phyloP scores from a whole-genome alignment of 495 filamentous ascomycete species.

The Xylaria nigripes region DNA sequence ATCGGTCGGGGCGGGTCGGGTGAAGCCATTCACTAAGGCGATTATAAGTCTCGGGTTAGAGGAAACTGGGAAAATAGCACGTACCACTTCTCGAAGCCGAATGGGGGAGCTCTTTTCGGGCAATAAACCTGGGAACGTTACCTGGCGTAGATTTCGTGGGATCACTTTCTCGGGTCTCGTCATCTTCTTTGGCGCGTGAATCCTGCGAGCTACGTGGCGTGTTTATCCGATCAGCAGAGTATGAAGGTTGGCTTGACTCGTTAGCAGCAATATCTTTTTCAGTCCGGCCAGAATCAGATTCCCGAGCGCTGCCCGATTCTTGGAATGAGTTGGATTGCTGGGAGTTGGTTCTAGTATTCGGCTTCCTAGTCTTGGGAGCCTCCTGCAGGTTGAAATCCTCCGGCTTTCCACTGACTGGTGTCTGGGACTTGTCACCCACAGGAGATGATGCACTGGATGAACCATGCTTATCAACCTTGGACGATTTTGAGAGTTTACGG shows the following conservation, averaged over 20 bases:
- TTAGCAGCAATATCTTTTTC: constrained; percentile 20
- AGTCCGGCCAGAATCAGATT: constrained; percentile 19
- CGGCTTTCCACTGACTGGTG: constrained; percentile 24
- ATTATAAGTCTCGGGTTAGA: constrained; percentile 2
- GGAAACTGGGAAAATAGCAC: constrained; percentile 1
- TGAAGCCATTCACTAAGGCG: constrained; percentile 31
- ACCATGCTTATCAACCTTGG: constrained; percentile 28
- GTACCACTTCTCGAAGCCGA: constrained; percentile 31
- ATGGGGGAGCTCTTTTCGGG: constrained; percentile 41
- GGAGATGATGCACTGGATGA: constrained; percentile 32
- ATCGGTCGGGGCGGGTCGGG: constrained; percentile 29
- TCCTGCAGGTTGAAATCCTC: constrained; percentile 70
- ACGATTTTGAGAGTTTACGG: constrained; percentile 40
- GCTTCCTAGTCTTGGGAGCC: constrained; percentile 59
- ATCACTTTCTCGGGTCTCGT: constrained; percentile 37
- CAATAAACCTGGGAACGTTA: constrained; percentile 34
- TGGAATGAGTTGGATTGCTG: constrained; percentile 42
- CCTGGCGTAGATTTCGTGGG: constrained; percentile 23
- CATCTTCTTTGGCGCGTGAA: constrained; percentile 36
- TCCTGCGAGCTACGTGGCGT: constrained; percentile 45
- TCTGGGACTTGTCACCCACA: constrained; percentile 31
- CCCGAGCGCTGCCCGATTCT: constrained; percentile 20
- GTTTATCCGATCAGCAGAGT: constrained; percentile 29
- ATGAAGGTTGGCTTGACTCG: constrained; percentile 26
- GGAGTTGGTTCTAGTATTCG: constrained; percentile 57